Evolutionary conservation across 768 basidiomycete species (phyloP), one percentile per base, ranked within the genome.

Genomic region (Cyclocybe aegerita): DNA sequence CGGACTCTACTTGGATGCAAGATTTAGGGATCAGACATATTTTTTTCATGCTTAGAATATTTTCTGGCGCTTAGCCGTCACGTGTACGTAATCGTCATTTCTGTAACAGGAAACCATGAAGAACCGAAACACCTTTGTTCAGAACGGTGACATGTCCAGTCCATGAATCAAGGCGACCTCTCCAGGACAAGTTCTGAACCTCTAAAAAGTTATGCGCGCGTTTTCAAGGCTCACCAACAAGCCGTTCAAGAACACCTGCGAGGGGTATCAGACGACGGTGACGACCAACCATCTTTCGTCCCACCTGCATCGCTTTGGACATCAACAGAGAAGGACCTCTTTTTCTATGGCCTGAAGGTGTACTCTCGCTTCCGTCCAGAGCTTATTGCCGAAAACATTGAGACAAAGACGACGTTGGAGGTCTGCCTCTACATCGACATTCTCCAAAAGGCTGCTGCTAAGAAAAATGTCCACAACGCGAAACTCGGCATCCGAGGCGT

Each of bases 331-430:
- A 86, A 88, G 53, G 73, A 82, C 23, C 55, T 61, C 0, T 90
- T 93, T 68, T 93, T 92, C 64, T 85, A 81, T 63, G 85, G 79
- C 0, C 65, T 93, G 15, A 67, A 77, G 23, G 64, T 83, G 1
- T 70, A 88, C 65, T 93, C 90, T 14, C 78, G 87, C 17, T 74
- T 87, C 38, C 70, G 89, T 15, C 87, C 90, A 0, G 92, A 93
- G 65, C 76, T 93, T 41, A 86, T 94, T 43, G 82, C 89, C 0
- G 73, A 70, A 4, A 77, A 77, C 43, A 70, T 93, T n/a, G 73
- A 73, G 51, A 83, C 85, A 15, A 90, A 87, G 68, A 80, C 73
- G 10, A 72, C 79, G 7, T 66, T 78, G 43, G 88, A 93, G 51
- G 85, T 93, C 14, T 81, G 79, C 52, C 66, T 76, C 23, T 93